These are phyloP conservation scores for Sungouiozyma ichnusensis DNA, from an alignment of 805 yeast genomes.

Conservation along the genomic window DNA sequence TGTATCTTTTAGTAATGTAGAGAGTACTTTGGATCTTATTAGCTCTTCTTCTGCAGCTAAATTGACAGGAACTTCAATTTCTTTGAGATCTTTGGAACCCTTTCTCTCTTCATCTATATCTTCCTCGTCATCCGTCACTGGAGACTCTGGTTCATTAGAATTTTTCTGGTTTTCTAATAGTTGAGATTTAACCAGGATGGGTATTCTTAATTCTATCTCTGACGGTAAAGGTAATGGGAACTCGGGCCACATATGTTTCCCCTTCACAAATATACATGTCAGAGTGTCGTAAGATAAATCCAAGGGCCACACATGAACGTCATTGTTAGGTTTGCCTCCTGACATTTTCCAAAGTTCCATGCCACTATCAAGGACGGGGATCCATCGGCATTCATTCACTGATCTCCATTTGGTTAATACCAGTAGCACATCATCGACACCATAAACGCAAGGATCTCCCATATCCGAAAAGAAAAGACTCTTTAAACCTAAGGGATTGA, in stretches of 20 bases:
- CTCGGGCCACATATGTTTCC: conserved; percentile 54
- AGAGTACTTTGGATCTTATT: conserved; percentile 48
- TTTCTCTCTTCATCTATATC: conserved; percentile 7
- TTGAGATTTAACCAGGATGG: conserved; percentile 35
- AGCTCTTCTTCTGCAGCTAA: conserved; percentile 51
- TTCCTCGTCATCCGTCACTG: conserved; percentile 10
- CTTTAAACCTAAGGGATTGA: conserved; percentile 32
- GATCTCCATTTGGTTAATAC: conserved; percentile 73
- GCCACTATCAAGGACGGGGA: conserved; percentile 58
- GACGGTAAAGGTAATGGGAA: conserved; percentile 80
- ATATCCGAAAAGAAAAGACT: conserved; percentile 77
- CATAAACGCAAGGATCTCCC: conserved; percentile 86
- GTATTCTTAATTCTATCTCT: conserved; percentile 62
- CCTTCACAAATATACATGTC: conserved; percentile 66
- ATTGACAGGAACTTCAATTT: conserved; percentile 19
- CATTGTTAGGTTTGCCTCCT: conserved; percentile 35
- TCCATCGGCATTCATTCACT: conserved; percentile 70
- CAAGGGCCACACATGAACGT: conserved; percentile 78
- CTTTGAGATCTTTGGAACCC: conserved; percentile 14
- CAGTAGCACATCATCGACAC: conserved; percentile 62
- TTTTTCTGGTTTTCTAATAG: conserved; percentile 23
- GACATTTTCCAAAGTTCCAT: conserved; percentile 40
- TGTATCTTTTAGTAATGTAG: conserved; percentile 52
- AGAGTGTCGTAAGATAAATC: conserved; percentile 64
- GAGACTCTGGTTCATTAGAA: conserved; percentile 9